Base-by-base conservation (phyloP, 2,329 filamentous ascomycete genomes). In the Botrytis pseudocinerea region DNA sequence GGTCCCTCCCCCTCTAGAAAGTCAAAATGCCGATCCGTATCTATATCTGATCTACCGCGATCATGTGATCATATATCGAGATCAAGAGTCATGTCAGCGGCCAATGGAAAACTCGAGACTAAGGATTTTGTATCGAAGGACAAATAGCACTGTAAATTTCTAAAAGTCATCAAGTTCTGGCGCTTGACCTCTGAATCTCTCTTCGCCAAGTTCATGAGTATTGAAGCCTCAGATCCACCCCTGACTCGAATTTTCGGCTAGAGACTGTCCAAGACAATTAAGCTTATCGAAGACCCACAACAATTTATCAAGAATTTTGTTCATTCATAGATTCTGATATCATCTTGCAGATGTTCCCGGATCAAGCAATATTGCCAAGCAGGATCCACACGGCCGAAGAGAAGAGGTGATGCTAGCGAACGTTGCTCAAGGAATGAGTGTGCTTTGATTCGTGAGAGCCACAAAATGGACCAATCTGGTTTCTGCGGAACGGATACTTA, bases 201-300 rank as follows among this genome's bases (percentile, higher is more conserved):
- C n/a, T 69, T 28, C n/a, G 32, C 46, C 35, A 40, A 28, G 12
- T 28, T 54, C 32, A 66, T 48, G 25, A 32, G n/a, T 38, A 32
- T 42, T n/a, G 28, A 44, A 65, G 44, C 63, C 48, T 57, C 38
- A 59, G 25, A 68, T 32, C 40, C 38, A 40, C 16, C 51, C 62
- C 57, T 72, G 51, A 72, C 42, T 68, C 25, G 32, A 32, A 60
- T 20, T 12, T 44, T 22, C 38, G 28, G 46, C 18, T 69, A 42
- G 40, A 28, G 38, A 60, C 25, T n/a, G 16, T 20, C 22, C 51
- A 48, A 57, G 57, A 28, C 9, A 40, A 61, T 68, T 61, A 69
- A 69, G 70, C 63, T 72, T 72, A 69, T 72, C 63, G 63, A 61
- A 69, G 70, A 22, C 48, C 70, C 70, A 72, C 63, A 69, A 22